phyloP scores from a whole-genome alignment of 1,284 basidiomycete species.

The Apiotrichum porosum region DNA sequence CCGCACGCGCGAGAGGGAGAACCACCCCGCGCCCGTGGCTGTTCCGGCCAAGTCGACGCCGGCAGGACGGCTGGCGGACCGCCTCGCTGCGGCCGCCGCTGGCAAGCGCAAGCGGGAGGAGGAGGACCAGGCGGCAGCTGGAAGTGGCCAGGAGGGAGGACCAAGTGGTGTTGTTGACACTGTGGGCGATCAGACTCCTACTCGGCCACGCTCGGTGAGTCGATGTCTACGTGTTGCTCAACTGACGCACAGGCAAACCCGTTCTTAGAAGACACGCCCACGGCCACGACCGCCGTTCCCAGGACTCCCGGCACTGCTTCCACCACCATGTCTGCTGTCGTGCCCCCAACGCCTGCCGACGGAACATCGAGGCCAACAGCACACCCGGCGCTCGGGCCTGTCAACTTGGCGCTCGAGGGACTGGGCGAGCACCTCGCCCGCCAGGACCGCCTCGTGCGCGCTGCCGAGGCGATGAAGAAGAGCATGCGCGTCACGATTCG shows the following conservation, averaged over 20 bases:
- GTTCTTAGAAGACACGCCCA: no score
- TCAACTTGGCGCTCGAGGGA: conserved; percentile 24
- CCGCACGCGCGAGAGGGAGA: neutral
- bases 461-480: conserved; percentile 37
- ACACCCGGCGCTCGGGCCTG: conserved; percentile 27
- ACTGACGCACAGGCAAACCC: no score
- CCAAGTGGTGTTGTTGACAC: no score
- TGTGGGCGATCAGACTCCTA: no score
- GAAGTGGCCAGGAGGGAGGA: conserved; percentile 1
- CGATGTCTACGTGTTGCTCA: no score
- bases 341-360: no score
- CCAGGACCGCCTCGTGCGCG: conserved; percentile 36
- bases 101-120: conserved; percentile 6
- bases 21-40: neutral
- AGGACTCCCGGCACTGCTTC: no score
- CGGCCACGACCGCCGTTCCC: no score
- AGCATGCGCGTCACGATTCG: conserved; percentile 36
- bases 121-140: neutral
- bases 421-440: conserved; percentile 36
- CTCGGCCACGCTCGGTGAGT: no score
- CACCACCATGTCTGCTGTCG: no score
- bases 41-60: neutral
- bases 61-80: neutral
- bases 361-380: neutral
- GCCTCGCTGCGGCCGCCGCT: conserved; percentile 1